A percentile compares a stretch with the other conserved stretches of the same genome.
Conservation (phyloP, 352 stramenopile species). For the Blastocystis sp. region DNA sequence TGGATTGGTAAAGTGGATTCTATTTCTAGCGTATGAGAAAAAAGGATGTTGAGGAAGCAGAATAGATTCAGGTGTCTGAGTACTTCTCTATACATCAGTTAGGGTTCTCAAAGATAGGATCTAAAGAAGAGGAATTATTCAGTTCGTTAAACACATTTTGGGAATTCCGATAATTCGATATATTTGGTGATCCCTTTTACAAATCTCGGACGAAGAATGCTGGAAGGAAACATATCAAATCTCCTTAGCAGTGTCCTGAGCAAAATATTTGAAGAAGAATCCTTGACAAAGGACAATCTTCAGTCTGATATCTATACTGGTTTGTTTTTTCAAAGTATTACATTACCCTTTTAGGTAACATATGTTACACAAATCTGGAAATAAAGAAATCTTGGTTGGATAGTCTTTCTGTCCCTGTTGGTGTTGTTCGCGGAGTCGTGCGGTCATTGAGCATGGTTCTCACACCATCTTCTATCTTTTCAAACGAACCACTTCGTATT, state of each 20-base stretch:
- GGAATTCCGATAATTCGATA: not conserved
- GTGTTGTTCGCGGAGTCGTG: slow-evolving; percentile 23
- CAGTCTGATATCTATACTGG: slow-evolving; percentile 40
- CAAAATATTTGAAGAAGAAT: slow-evolving; percentile 51
- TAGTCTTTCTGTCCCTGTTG: slow-evolving; percentile 41
- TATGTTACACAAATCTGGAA: slow-evolving; percentile 38
- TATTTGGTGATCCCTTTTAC: not conserved
- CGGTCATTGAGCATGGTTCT: not conserved
- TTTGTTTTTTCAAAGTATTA: not conserved
- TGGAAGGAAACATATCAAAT: slow-evolving; percentile 49
- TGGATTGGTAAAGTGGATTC: not conserved
- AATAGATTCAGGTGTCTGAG: no score
- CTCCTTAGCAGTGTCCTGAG: slow-evolving; percentile 14
- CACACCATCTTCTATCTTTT: slow-evolving; percentile 34
- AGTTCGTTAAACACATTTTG: not conserved
- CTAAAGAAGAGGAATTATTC: not conserved
- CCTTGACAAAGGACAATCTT: slow-evolving; percentile 51
- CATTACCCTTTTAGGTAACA: not conserved
- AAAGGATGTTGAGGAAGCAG: no score
- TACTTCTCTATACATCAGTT: no score
- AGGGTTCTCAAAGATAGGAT: not conserved
- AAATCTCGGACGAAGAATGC: not conserved
- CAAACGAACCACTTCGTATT: not conserved
- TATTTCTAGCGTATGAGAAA: no score
- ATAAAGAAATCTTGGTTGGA: slow-evolving; percentile 13